A percentile compares a stretch with the other conserved stretches of the same genome.
Evolutionary conservation across 768 basidiomycete species (phyloP).

Genomic region (Dictyophora rubrovolvata): DNA sequence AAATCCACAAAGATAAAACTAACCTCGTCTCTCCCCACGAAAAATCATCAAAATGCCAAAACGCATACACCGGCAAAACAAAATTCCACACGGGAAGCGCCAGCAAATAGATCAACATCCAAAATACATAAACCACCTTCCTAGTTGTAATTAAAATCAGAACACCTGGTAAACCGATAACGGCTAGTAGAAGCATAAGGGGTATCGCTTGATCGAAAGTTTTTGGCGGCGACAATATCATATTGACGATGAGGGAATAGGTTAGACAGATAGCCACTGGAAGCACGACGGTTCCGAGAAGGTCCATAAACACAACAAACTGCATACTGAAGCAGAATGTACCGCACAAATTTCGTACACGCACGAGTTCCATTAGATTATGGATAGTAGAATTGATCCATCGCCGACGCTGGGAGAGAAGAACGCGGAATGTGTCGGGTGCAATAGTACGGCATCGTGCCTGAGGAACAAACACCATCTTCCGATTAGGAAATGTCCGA

Average conservation of each 20-base stretch:
- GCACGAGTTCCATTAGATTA: slow-evolving; percentile 97
- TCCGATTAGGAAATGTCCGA: slow-evolving; percentile 94
- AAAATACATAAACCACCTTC: slow-evolving; percentile 92
- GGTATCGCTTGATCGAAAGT: slow-evolving; percentile 92
- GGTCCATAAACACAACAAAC: slow-evolving; percentile 97
- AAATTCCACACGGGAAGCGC: slow-evolving; percentile 97
- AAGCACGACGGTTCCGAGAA: slow-evolving; percentile 82
- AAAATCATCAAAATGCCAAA: slow-evolving; percentile 99
- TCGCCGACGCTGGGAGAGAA: slow-evolving; percentile 92
- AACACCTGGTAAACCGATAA: slow-evolving; percentile 87
- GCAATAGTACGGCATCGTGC: slow-evolving; percentile 92
- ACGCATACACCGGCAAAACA: slow-evolving; percentile 86
- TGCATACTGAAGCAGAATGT: slow-evolving; percentile 99
- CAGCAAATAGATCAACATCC: slow-evolving; percentile 93
- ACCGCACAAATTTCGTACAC: slow-evolving; percentile 93
- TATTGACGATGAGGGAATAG: slow-evolving; percentile 74
- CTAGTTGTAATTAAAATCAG: slow-evolving; percentile 90
- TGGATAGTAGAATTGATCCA: slow-evolving; percentile 99
- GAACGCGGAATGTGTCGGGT: slow-evolving; percentile 86
- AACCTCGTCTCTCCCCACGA: slow-evolving; percentile 98
- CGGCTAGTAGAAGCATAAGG: slow-evolving; percentile 75
- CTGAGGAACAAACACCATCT: slow-evolving; percentile 99
- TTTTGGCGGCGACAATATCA: slow-evolving; percentile 70
- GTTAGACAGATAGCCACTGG: slow-evolving; percentile 91
- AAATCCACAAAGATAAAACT: slow-evolving; percentile 16